phyloP scores from a whole-genome alignment of 2,329 filamentous ascomycete species.

The Microcyclosporella mali region DNA sequence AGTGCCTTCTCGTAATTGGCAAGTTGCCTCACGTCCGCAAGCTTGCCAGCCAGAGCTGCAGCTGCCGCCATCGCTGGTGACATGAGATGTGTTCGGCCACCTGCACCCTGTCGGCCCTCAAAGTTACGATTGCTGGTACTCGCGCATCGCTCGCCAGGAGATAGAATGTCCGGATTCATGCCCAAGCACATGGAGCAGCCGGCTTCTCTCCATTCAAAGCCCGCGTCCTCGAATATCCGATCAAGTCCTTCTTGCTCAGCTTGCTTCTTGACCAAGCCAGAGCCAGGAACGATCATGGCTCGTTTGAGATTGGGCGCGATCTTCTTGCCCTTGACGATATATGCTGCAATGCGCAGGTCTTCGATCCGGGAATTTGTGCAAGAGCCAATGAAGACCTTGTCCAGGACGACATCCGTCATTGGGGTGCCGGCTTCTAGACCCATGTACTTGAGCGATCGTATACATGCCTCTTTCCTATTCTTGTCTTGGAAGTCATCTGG shows the following conservation, averaged over 20 bases:
- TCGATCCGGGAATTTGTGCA: slow-evolving; percentile 98
- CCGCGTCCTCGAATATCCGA: slow-evolving; percentile 83
- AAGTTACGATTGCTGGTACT: slow-evolving; percentile 97
- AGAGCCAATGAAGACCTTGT: slow-evolving; percentile 97
- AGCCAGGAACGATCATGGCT: slow-evolving; percentile 94
- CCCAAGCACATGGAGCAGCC: slow-evolving; percentile 98
- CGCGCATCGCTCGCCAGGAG: slow-evolving; percentile 86
- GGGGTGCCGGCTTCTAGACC: slow-evolving; percentile 77
- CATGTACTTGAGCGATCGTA: slow-evolving; percentile 91
- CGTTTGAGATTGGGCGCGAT: slow-evolving; percentile 83
- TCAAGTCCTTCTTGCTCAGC: slow-evolving; percentile 89
- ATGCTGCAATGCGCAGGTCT: slow-evolving; percentile 81
- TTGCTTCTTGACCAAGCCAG: slow-evolving; percentile 85
- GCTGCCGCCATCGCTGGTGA: slow-evolving; percentile 95
- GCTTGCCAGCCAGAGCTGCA: slow-evolving; percentile 80
- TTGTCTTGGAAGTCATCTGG: slow-evolving; percentile 80
- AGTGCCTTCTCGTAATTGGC: slow-evolving; percentile 47
- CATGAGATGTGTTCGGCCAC: slow-evolving; percentile 89
- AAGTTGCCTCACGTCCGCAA: slow-evolving; percentile 83
- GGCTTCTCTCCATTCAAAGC: slow-evolving; percentile 96
- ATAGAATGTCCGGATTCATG: slow-evolving; percentile 97
- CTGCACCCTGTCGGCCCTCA: slow-evolving; percentile 89
- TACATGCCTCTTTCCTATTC: slow-evolving; percentile 71
- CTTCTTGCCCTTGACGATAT: slow-evolving; percentile 80
- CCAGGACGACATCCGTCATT: slow-evolving; percentile 85